Evolutionary conservation across 2,329 filamentous ascomycete genomes (phyloP), one percentile per base, ranked within the genome.

Genomic region (Acarospora socialis): DNA sequence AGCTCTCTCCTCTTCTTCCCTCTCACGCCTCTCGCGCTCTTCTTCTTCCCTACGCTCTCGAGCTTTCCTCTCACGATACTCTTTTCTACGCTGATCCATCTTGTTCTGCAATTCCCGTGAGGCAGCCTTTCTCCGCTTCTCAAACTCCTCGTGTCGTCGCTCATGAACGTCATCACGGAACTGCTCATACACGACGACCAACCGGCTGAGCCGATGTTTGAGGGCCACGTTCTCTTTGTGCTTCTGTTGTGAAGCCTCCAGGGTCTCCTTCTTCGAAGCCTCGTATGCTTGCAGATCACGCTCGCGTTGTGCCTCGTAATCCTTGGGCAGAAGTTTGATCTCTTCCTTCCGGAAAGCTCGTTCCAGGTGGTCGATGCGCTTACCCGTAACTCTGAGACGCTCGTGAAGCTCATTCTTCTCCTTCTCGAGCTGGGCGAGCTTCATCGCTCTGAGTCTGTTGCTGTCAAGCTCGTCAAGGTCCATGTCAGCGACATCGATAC

Each of bases 321-420:
- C 90, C 30, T 77, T 74, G 36, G 75, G 65, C 37, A 95, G 65
- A 60, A 94, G 87, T 72, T 94, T 93, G 50, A 78, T 63, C 59
- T 98, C 90, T 61, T 95, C 90, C 56, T 87, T 82, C 49, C 90
- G 78, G 70, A 92, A 92, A 21, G 90, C 90, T 63, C 90, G 81
- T 66, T 98, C 90, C 47, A 98, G 65, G 60, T 98, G 87, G 53
- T 98, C 90, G 48, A 94, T 81, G 43, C 90, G 80, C 73, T 94
- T 95, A 55, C 80, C 83, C 38, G 86, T 92, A 47, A 92, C 74
- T 48, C 84, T 78, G 32, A 95, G 73, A 54, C 81, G 83, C 60
- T 94, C 84, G 42, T 81, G 82, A 45, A 94, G 76, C 51, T 90
- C 84, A 51, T 87, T 92, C 77, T 95, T 98, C 67, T 95, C 90